These are phyloP conservation scores for Filobasidium floriforme DNA, from an alignment of 768 basidiomycete genomes.

Conservation along the genomic window DNA sequence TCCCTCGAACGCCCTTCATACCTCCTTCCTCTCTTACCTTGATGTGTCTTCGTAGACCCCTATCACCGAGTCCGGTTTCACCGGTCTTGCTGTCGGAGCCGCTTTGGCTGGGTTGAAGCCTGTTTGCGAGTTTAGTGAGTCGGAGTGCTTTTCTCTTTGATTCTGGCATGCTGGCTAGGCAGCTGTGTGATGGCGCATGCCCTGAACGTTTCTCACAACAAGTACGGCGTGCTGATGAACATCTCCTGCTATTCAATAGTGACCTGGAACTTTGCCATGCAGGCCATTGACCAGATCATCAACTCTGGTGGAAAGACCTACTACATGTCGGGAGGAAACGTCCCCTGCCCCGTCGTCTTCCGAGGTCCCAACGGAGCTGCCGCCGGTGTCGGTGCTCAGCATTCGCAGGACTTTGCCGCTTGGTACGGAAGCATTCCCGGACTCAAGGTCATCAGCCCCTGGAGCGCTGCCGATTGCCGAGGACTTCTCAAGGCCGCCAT, in stretches of 20 bases:
- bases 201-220: no score
- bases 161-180: no score
- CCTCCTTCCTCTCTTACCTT: no score
- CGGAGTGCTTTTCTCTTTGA: background rate
- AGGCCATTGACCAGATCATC: slow-evolving; percentile 97
- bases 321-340: slow-evolving; percentile 99
- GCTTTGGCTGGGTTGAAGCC: slow-evolving; percentile 91
- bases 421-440: slow-evolving; percentile 77
- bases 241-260: slow-evolving; percentile 48
- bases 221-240: no score
- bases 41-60: slow-evolving; percentile 31
- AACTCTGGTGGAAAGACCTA: slow-evolving; percentile 99
- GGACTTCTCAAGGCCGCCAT: slow-evolving; percentile 96
- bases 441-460: slow-evolving; percentile 94
- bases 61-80: slow-evolving; percentile 92
- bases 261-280: slow-evolving; percentile 99
- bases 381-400: slow-evolving; percentile 90
- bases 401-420: slow-evolving; percentile 93
- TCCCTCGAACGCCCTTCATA: background rate
- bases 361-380: slow-evolving; percentile 99
- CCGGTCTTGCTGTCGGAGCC: slow-evolving; percentile 89
- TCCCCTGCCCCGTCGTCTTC: slow-evolving; percentile 97
- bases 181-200: no score
- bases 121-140: slow-evolving; percentile 82
- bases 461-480: slow-evolving; percentile 98